Evolutionary conservation across 805 yeast species (phyloP), one percentile per base, ranked within the genome.

Genomic region (Starmerella gropengiesseri): DNA sequence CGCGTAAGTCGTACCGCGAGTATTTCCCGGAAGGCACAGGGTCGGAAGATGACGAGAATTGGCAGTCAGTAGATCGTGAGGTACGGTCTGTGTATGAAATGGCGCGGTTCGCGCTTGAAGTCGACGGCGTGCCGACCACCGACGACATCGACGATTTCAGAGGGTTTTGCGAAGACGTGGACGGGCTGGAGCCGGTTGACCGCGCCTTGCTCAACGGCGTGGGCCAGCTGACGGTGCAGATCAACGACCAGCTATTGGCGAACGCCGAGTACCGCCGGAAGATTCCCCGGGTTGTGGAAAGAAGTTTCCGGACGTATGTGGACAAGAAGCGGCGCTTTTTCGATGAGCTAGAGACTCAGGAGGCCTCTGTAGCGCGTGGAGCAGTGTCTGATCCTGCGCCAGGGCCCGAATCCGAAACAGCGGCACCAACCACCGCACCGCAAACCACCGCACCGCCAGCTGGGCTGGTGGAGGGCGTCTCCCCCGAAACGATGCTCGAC

Each of bases 1-100:
- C 42, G 26, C 26, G 39, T 9, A 12, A 31, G 14, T 28, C 34
- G 19, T 45, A 77, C 26, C 66, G 69, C 36, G 61, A 68, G 21
- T 73, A 73, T 55, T 58, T 77, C 17, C 80, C 71, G 5, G 42
- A 30, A 4, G 44, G 59, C 28, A 60, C 57, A 19, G 78, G 73
- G 52, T 70, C 73, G 1, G 59, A 75, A 46, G 67, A 22, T 21
- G 52, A 55, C 17, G 62, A 66, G 41, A 77, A 75, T 4, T 60
- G 67, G 20, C 54, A 55, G 27, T 49, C 52, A 13, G 55, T 55
- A 3, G 47, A 49, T 4, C 44, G 21, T 3, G 55, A 54, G 45
- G 56, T 79, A 3, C 59, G 66, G 32, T 71, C 69, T 7, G 64
- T 73, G 18, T 75, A 82, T 55, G 83, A 78, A 31, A 59, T 69